A percentile compares a stretch with the other conserved stretches of the same genome.
phyloP scores from a whole-genome alignment of 805 yeast species.

The Suhomyces faveliae region DNA sequence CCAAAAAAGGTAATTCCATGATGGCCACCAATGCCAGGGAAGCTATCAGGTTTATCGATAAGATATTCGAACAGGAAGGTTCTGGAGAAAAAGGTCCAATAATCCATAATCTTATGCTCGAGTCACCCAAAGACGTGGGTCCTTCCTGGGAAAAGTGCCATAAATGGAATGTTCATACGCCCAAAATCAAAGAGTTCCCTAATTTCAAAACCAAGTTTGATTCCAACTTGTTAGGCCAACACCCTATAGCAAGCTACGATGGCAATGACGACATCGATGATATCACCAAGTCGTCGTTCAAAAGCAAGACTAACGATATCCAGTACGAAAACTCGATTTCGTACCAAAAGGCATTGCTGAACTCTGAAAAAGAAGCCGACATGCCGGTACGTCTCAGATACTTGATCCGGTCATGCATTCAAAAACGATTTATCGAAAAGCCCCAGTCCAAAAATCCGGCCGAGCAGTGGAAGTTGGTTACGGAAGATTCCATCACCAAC shows the following conservation, averaged over 20 bases:
- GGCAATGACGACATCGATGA: slow-evolving; percentile 5
- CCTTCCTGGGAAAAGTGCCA: slow-evolving; percentile 52
- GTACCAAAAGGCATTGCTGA: slow-evolving; percentile 23
- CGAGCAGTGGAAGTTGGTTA: slow-evolving; percentile 54
- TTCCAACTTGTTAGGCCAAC: slow-evolving; percentile 20
- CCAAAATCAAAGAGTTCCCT: slow-evolving; percentile 51
- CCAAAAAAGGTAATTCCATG: slow-evolving; percentile 47
- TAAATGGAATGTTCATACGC: slow-evolving; percentile 45
- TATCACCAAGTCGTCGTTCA: slow-evolving; percentile 4
- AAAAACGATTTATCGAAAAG: slow-evolving; percentile 47
- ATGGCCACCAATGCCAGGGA: slow-evolving; percentile 65
- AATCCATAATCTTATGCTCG: slow-evolving; percentile 27
- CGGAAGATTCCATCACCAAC: slow-evolving; percentile 57
- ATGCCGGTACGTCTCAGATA: slow-evolving; percentile 55
- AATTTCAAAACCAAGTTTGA: slow-evolving; percentile 39
- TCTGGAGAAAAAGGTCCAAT: slow-evolving; percentile 7
- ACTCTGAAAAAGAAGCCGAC: slow-evolving; percentile 33
- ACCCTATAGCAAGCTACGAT: not conserved
- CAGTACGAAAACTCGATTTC: slow-evolving; percentile 29
- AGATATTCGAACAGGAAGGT: slow-evolving; percentile 26
- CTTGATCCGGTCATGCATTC: slow-evolving; percentile 57
- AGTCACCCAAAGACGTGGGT: slow-evolving; percentile 44
- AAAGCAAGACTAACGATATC: slow-evolving; percentile 20
- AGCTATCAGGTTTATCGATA: slow-evolving; percentile 60
- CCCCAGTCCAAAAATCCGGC: slow-evolving; percentile 20